Base-by-base conservation (phyloP, 805 yeast genomes). In the Saccharomycopsis olivae region DNA sequence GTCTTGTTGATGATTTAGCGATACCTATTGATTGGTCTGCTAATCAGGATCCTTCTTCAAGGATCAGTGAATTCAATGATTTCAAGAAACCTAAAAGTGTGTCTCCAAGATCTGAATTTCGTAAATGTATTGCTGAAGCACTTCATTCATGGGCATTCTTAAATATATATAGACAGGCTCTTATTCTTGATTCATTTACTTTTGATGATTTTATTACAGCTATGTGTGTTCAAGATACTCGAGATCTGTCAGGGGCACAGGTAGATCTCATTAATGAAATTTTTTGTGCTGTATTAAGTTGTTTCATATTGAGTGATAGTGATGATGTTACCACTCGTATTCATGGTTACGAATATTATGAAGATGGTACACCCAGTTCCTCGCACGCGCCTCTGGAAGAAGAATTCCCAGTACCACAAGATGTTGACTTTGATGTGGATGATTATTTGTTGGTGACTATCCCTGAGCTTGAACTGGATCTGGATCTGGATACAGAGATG, bases 111-210 rank as follows among this genome's bases (percentile, higher is more conserved):
- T 29, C 21, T 13, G 44, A 39, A 24, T 36, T 39, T 4, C 51
- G 53, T 5, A 39, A 36, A 4, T 44, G 39, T 19, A 49, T 51
- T 0, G 40, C 52, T 36, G 72, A 70, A 36, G 68, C 79, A 1
- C 53, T 86, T 18, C 88, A 83, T 50, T 56, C 70, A 3, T 86
- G 94, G 94, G 63, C 73, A 1, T 86, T 85, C 51, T 56, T 84
- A 21, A 83, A 83, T 54, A 68, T 82, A 37, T 85, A 77, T 55
- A 73, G 75, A 49, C 67, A 68, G 27, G 74, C 85, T 1, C 60
- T 85, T 24, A 53, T 68, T 4, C 58, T 86, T n/a, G 86, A 79
- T 51, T 70, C 80, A 0, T 78, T 83, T 50, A 78, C 89, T 0
- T 83, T 81, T 60, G 95, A 85, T 58, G 94, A 80, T 49, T 82